Base-by-base conservation (phyloP, 495 filamentous ascomycete species). In the Parathielavia hyrcaniae region DNA sequence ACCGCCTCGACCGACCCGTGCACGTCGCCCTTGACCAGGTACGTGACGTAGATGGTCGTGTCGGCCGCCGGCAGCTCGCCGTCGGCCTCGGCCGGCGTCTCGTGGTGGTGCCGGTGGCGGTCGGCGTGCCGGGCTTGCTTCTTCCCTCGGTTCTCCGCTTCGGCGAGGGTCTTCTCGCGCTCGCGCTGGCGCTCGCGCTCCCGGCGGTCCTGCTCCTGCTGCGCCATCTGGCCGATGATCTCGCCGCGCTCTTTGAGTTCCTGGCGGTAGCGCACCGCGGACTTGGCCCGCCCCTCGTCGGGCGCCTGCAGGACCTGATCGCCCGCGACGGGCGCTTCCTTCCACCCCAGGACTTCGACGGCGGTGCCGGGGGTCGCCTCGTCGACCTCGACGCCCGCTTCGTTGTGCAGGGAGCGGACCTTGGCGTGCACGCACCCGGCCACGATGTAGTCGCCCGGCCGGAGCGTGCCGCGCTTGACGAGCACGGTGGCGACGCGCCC, bases 331-430 rank as follows among this genome's bases (percentile, higher is more conserved):
- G 95, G 91, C 45, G 92, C 87, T 51, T 95, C 91, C 61, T 84
- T 84, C 95, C 95, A 99, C 5, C 95, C 95, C 57, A 95, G 85
- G 48, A 99, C 81, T 67, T 97, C 90, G 8, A 96, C 88, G 0
- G 93, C 91, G 39, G 85, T 89, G 8, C 93, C 95, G 0, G 95
- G 95, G 0, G 84, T 81, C n/a, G 90, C 90, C 67, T 84, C 84
- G 12, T 74, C 63, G 36, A 97, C 77, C 13, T 83, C 73, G 17
- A 81, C 69, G 34, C 93, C 90, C 17, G 88, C 87, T 76, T 97
- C 91, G 65, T 97, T 95, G 16, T 84, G 80, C 14, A 99, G 78
- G 11, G 83, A 83, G 16, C 90, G 84, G 23, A 97, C 85, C 58
- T 87, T 85, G 38, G 90, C 83, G 86, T 88, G 95, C 0, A 90